Evolutionary conservation across 2,329 filamentous ascomycete genomes (phyloP), one percentile per base, ranked within the genome.

Genomic region (Graphilbum sp.): DNA sequence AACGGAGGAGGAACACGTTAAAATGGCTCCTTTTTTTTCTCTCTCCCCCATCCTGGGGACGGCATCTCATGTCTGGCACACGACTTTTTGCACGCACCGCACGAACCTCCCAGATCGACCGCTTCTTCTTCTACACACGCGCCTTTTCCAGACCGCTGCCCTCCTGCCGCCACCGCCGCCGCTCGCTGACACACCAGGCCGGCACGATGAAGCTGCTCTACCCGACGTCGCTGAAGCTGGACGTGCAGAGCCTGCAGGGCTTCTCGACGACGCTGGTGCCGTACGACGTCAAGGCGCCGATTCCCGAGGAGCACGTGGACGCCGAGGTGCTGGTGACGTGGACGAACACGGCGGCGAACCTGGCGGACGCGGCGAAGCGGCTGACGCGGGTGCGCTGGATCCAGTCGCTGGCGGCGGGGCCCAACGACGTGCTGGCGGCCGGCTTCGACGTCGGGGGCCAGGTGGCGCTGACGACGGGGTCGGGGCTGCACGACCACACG

Each of bases 351-450:
- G 37, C 58, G 3, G 49, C 49, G 7, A 63, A 63, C 50, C 59
- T 67, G 39, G 53, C 57, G 34, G 59, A 66, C 44, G 63, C 61
- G 18, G 60, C 58, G 1, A 36, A 47, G 36, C 58, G 58, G 18
- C 53, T 66, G 46, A 59, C 54, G 23, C 57, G 60, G 21, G 49
- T 67, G 23, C 54, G 55, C 42, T 66, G 63, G 63, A 66, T 67
- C 49, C 63, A 67, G 48, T 62, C 60, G 2, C 60, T 66, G 17
- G 62, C 63, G 5, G 63, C 63, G 0, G 63, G 63, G 0, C 63
- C 63, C 33, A 66, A 67, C 43, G 63, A 67, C 46, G 61, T 66
- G n/a, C 54, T 67, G 16, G 50, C 46, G 33, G 63, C 62, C 9
- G 63, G 63, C 34, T 66, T 67, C 46, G 58, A 63, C 43, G 35